Conservation (phyloP, 495 filamentous ascomycete genomes). For the Paragyromitra xinjiangensis region DNA sequence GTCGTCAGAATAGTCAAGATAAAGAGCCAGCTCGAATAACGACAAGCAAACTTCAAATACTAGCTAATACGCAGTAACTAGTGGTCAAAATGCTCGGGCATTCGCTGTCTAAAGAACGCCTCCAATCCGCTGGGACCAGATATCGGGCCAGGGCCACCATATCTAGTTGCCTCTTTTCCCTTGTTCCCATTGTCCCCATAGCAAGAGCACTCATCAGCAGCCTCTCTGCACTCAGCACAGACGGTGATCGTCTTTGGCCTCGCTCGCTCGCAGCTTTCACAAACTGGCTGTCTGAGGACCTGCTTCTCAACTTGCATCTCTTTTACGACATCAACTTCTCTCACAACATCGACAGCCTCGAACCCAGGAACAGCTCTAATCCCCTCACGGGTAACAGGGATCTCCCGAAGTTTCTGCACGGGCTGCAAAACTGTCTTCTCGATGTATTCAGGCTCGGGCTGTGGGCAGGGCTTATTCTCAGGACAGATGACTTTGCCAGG, state of each 20-base stretch:
- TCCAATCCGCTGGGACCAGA: slow-evolving; percentile 34
- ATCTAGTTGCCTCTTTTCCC: slow-evolving; percentile 10
- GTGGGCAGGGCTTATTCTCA: slow-evolving; percentile 28
- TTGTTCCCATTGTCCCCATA: neutral
- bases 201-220: slow-evolving; percentile 33
- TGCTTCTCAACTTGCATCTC: slow-evolving; percentile 58
- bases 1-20: slow-evolving; percentile 1
- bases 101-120: slow-evolving; percentile 49
- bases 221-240: slow-evolving; percentile 35
- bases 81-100: slow-evolving; percentile 40
- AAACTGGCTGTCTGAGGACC: slow-evolving; percentile 20
- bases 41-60: slow-evolving; percentile 17
- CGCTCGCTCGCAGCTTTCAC: slow-evolving; percentile 57
- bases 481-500: slow-evolving; percentile 42
- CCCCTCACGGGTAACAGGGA: slow-evolving; percentile 23
- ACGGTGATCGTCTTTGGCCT: slow-evolving; percentile 30
- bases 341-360: slow-evolving; percentile 51
- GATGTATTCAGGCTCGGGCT: slow-evolving; percentile 27
- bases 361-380: slow-evolving; percentile 27
- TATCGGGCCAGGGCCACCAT: slow-evolving; percentile 2
- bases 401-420: slow-evolving; percentile 33
- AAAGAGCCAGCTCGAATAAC: slow-evolving; percentile 4
- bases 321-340: slow-evolving; percentile 46
- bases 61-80: neutral
- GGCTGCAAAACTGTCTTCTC: slow-evolving; percentile 42